Percentiles rank a stretch among this genome's conserved stretches.
Evolutionary conservation across 495 filamentous ascomycete species (phyloP).

Genomic region (Tuber umbilicatum): DNA sequence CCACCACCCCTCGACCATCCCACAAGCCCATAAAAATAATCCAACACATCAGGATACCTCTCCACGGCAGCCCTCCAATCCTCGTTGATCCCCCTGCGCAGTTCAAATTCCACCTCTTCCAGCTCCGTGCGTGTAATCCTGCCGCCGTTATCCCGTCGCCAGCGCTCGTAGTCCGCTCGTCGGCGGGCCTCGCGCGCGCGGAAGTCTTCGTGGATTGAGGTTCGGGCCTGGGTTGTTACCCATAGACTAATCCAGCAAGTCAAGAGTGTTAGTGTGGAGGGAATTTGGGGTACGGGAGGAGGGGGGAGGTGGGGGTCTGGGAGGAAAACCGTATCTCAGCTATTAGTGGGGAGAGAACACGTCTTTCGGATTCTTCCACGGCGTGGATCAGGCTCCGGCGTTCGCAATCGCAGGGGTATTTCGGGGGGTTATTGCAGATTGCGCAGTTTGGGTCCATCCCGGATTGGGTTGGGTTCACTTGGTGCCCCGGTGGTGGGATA

Average conservation of each 20-base stretch:
- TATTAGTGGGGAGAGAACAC: conserved; percentile 58
- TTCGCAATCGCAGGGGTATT: conserved; percentile 61
- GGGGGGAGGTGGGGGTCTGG: conserved; percentile 12
- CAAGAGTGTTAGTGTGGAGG: conserved; percentile 6
- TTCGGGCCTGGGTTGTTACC: conserved; percentile 63
- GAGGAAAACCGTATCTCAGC: conserved; percentile 60
- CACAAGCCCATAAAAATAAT: conserved; percentile 55
- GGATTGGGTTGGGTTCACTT: neutral
- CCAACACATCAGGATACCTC: conserved; percentile 64
- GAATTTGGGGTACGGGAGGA: conserved; percentile 5
- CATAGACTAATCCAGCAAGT: conserved; percentile 48
- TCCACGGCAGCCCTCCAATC: conserved; percentile 66
- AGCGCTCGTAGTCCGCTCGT: conserved; percentile 52
- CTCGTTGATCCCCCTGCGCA: conserved; percentile 64
- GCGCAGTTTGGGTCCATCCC: conserved; percentile 65
- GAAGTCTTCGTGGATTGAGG: conserved; percentile 65
- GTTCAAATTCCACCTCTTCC: conserved; percentile 51
- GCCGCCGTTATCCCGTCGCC: conserved; percentile 53
- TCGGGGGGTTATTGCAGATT: conserved; percentile 59
- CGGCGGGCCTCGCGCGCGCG: conserved; percentile 54
- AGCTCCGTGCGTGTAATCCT: conserved; percentile 56
- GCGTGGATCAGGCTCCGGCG: conserved; percentile 60
- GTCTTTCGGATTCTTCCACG: conserved; percentile 58
- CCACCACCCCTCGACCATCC: conserved; percentile 15
- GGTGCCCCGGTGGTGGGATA: neutral